phyloP scores from a whole-genome alignment of 2,329 filamentous ascomycete species.

The Bipolaris gigantea region DNA sequence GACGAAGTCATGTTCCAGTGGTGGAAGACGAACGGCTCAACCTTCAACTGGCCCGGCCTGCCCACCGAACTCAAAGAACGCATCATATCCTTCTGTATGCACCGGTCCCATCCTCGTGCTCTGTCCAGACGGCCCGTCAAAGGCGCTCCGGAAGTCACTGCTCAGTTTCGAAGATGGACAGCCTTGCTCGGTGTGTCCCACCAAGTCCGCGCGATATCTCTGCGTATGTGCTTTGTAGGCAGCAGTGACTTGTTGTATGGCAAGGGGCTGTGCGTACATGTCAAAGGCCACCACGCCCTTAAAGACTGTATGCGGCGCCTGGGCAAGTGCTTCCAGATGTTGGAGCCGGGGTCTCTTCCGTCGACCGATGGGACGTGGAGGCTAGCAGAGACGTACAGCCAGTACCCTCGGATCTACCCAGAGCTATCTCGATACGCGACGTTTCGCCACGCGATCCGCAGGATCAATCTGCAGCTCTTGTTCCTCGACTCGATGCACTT shows the following conservation, averaged over 20 bases:
- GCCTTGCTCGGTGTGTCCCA: slow-evolving; percentile 25
- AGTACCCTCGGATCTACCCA: slow-evolving; percentile 25
- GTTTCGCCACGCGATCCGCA: slow-evolving; percentile 30
- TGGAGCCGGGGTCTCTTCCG: slow-evolving; percentile 13
- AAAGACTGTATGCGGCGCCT: slow-evolving; percentile 16
- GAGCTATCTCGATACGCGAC: slow-evolving; percentile 29
- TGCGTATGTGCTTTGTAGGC: slow-evolving; percentile 27
- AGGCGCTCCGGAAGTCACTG: slow-evolving; percentile 19
- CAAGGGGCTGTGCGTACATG: slow-evolving; percentile 13
- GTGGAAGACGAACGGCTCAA: slow-evolving; percentile 29
- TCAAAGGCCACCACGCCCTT: neutral
- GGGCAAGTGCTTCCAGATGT: slow-evolving; percentile 18
- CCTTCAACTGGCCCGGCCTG: slow-evolving; percentile 29
- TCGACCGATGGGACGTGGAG: neutral
- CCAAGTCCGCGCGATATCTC: slow-evolving; percentile 26
- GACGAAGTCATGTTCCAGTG: slow-evolving; percentile 15
- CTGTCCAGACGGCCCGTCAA: neutral
- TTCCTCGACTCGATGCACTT: slow-evolving; percentile 29
- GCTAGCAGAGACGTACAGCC: slow-evolving; percentile 18
- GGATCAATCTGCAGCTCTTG: slow-evolving; percentile 23
- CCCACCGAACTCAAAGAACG: slow-evolving; percentile 34
- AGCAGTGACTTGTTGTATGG: slow-evolving; percentile 5
- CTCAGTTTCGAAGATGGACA: slow-evolving; percentile 20
- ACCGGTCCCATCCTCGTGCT: neutral
- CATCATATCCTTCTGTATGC: slow-evolving; percentile 26